phyloP scores from a whole-genome alignment of 345 rosid genomes.

The Linum lewisii region DNA sequence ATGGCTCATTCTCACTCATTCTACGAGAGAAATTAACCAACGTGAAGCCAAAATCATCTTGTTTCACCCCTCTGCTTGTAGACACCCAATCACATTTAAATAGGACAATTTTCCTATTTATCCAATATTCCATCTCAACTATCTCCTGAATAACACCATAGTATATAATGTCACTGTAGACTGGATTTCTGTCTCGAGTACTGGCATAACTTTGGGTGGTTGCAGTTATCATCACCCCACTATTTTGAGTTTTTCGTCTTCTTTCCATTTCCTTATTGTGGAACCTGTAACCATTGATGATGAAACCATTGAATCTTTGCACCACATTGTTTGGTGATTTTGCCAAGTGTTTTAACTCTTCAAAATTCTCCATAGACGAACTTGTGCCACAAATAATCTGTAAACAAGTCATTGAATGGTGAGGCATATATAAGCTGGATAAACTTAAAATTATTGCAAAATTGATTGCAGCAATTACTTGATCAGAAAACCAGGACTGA shows the following conservation, averaged over 20 bases:
- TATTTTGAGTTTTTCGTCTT: not conserved
- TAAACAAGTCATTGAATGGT: too few relatives aligned
- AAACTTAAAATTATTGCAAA: too few relatives aligned
- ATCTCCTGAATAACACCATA: constrained; percentile 1
- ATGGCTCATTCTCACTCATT: not conserved
- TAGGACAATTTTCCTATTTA: not conserved
- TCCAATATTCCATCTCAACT: not conserved
- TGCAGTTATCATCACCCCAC: not conserved
- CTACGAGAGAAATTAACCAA: not conserved
- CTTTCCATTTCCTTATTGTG: not conserved
- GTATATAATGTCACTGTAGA: not conserved
- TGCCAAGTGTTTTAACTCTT: not conserved
- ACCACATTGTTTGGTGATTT: not conserved
- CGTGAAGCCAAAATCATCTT: not conserved
- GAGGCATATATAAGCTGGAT: not conserved
- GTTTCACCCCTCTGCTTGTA: not conserved
- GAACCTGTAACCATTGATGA: not conserved
- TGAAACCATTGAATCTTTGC: not conserved
- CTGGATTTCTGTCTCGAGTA: not conserved
- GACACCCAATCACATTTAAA: constrained; percentile 1
- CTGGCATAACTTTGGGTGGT: not conserved
- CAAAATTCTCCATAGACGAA: too few relatives aligned
- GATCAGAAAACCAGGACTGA: not conserved
- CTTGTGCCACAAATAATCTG: not conserved
- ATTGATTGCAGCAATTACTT: too few relatives aligned